Base-by-base conservation (phyloP, 1,284 basidiomycete species). In the Marasmius sp. region DNA sequence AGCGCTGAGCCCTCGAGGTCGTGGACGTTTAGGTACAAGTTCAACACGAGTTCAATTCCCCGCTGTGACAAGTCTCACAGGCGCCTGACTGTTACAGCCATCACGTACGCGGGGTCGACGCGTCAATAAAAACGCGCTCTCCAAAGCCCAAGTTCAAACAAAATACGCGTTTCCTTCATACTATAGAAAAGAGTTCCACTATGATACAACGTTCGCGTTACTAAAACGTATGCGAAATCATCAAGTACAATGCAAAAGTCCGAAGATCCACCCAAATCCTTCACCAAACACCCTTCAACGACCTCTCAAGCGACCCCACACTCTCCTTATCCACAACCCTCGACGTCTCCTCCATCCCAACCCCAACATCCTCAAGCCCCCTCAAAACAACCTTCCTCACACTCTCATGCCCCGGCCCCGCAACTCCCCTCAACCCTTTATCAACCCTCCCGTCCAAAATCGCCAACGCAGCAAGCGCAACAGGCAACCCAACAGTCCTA, bases 401-500 rank as follows among this genome's bases (percentile, higher is more conserved):
- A 22, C 79, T 82, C 60, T 81, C 78, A 66, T 85, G 84, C 27
- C 77, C 77, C 0, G 92, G 92, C 1, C 89, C 88, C 33, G 74
- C 77, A 6, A 94, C 93, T 10, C 92, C 92, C 38, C 87, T 74
- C 48, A 79, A 39, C 4, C 22, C 18, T 37, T 49, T 73, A 3
- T 68, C 62, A 6, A 92, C 84, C 37, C 78, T 76, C 0, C 91
- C 92, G 72, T 95, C 91, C 22, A 92, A 75, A 2, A 96, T 82
- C 18, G 82, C 78, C 67, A 91, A 73, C 0, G 93, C 86, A 0
- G 93, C 93, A 69, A 95, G 84, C 2, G 89, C 94, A 16, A 94
- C 84, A 0, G 94, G 94, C 47, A 94, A 76, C 8, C 95, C 95
- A 12, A 98, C 95, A 1, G 92, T 93, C 52, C 88, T 83, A 11